These are phyloP conservation scores for Evansstolkia leycettana DNA, from an alignment of 495 filamentous ascomycete genomes.

Conservation along the genomic window DNA sequence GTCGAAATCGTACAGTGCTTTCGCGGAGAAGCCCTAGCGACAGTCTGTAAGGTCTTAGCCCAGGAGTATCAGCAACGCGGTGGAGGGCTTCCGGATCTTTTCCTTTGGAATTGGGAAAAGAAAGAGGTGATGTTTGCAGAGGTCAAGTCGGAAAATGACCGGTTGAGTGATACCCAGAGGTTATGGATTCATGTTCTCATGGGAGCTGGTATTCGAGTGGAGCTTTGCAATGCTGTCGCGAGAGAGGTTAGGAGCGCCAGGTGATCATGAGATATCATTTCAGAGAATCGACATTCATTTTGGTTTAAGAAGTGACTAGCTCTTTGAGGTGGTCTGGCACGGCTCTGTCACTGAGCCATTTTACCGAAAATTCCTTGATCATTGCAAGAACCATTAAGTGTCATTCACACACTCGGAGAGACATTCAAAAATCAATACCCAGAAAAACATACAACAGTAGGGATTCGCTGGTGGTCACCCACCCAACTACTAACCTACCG, in stretches of 20 bases:
- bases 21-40: conserved; percentile 62
- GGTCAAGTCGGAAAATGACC: conserved; percentile 92
- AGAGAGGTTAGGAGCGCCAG: conserved; percentile 41
- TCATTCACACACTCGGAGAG: too few species aligned
- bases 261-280: too few species aligned
- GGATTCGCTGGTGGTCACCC: too few species aligned
- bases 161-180: conserved; percentile 89
- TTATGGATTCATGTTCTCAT: conserved; percentile 92
- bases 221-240: conserved; percentile 80
- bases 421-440: too few species aligned
- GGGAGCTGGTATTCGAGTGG: conserved; percentile 71
- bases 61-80: conserved; percentile 85
- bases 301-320: too few species aligned
- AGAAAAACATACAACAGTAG: too few species aligned
- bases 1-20: conserved; percentile 74
- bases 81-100: conserved; percentile 83
- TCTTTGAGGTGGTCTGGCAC: too few species aligned
- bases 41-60: conserved; percentile 83
- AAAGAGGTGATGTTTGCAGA: conserved; percentile 73
- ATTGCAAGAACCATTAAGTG: too few species aligned
- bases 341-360: too few species aligned
- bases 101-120: conserved; percentile 58
- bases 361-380: too few species aligned
- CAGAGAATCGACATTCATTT: too few species aligned
- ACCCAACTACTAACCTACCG: too few species aligned